Evolutionary conservation across 345 rosid genomes (phyloP).

Genomic region (Balakata baccata): DNA sequence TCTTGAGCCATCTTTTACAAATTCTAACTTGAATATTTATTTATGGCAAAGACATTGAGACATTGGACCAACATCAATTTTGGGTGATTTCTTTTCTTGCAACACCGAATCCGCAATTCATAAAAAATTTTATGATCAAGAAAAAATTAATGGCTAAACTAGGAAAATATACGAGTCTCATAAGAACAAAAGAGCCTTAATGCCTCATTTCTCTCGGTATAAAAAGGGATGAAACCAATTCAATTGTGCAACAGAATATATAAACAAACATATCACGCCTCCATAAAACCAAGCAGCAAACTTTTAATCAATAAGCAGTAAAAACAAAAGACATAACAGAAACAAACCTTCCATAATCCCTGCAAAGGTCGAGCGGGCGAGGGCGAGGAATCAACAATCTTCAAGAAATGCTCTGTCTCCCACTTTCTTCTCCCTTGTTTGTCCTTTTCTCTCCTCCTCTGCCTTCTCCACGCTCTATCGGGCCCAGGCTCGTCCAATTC

Average conservation of each 20-base stretch:
- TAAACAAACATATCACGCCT: too few species aligned
- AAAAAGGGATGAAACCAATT: too few species aligned
- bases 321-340: background rate
- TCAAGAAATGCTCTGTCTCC: conserved; percentile 85
- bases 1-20: too few species aligned
- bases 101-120: too few species aligned
- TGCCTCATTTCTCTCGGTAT: background rate
- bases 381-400: conserved; percentile 65
- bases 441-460: conserved; percentile 74
- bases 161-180: too few species aligned
- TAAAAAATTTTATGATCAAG: background rate
- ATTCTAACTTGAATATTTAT: too few species aligned
- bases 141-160: background rate
- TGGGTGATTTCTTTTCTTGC: background rate
- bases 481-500: conserved; percentile 66
- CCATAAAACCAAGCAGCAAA: background rate
- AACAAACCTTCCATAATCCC: conserved; percentile 82
- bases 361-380: conserved; percentile 65
- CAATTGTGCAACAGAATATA: too few species aligned
- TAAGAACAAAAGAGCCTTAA: background rate
- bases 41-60: background rate
- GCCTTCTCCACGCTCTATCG: conserved; percentile 57
- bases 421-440: conserved; percentile 61
- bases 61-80: background rate
- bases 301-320: conserved; percentile 1